Evolutionary conservation across 2,329 filamentous ascomycete species (phyloP).

Genomic region (Xylariaceae sp.): DNA sequence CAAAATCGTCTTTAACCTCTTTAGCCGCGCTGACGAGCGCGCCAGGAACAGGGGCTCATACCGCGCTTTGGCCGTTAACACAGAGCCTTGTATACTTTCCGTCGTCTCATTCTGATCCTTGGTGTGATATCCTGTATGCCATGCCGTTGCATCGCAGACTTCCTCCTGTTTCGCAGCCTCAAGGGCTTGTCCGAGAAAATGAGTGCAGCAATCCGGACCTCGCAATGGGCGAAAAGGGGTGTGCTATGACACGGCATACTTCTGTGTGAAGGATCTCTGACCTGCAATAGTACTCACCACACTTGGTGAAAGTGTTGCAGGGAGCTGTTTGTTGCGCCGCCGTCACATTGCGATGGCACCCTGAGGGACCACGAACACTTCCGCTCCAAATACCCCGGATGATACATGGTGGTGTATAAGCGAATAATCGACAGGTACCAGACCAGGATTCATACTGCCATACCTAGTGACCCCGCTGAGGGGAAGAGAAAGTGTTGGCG

Average conservation of each 20-base stretch:
- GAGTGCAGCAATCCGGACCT: constrained; percentile 16
- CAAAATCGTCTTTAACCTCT: constrained; percentile 26
- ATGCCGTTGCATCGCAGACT: constrained; percentile 11
- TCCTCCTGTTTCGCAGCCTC: constrained; percentile 9
- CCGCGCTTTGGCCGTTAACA: constrained; percentile 14
- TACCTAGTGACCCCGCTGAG: constrained; percentile 22
- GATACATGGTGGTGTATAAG: too few species aligned
- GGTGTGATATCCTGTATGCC: constrained; percentile 4
- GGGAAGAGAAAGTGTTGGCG: constrained; percentile 14
- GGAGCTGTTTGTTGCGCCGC: too few species aligned
- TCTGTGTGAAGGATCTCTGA: constrained; percentile 7
- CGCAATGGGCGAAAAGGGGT: constrained; percentile 14
- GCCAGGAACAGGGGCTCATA: constrained; percentile 16
- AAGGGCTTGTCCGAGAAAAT: constrained; percentile 1
- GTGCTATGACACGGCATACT: constrained; percentile 12
- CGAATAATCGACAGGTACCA: constrained; percentile 3
- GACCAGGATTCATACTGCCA: too few species aligned
- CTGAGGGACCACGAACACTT: constrained; percentile 15
- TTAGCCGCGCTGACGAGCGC: constrained; percentile 24
- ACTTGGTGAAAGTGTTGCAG: constrained; percentile 8
- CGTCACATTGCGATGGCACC: too few species aligned
- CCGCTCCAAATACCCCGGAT: constrained; percentile 15
- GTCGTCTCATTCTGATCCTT: too few species aligned
- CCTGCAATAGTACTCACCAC: constrained; percentile 4
- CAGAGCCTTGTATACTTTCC: constrained; percentile 14